Evolutionary conservation across 1,284 basidiomycete species (phyloP), one percentile per base, ranked within the genome.

Genomic region (Serendipita sp.): DNA sequence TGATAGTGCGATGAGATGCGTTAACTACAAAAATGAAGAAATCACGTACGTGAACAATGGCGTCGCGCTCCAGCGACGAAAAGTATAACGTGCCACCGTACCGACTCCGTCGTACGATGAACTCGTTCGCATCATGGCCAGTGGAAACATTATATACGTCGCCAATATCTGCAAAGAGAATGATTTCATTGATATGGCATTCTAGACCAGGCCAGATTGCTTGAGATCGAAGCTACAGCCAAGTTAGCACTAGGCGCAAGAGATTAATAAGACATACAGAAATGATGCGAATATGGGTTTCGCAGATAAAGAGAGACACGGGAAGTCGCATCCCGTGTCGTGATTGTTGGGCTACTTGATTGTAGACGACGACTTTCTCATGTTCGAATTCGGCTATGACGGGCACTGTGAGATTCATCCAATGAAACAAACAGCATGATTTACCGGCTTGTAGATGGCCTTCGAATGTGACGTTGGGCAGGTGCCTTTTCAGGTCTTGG

Each of bases 81-180:
- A 88, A 87, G 67, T 86, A 87, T 45, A 86, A 73, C 0, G 83
- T 88, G 12, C 79, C 77, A 2, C 82, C 82, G 66, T 88, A 83
- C 64, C 81, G 82, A 68, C 80, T 84, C 67, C 84, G 78, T 47
- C 88, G 79, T 68, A 93, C 84, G 65, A 91, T 85, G 68, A 93
- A 88, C 69, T 92, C 88, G 64, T 87, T 78, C n/a, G 79, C 75
- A 62, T 91, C 86, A 13, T 83, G 78, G 4, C 85, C 84, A 2
- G 83, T 86, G 2, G 84, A 82, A 15, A 90, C 83, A 62, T 87
- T 87, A 70, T 91, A 88, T 1, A 91, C 82, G 69, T 94, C 91
- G 73, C 88, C 90, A 67, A 94, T 81, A 65, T 93, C 91, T 2
- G 79, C 75, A 63, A 91, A 76, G 1, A 83, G 81, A 62, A 93